Conservation (phyloP, 495 filamentous ascomycete genomes). For the Antarctomyces pellizariae region DNA sequence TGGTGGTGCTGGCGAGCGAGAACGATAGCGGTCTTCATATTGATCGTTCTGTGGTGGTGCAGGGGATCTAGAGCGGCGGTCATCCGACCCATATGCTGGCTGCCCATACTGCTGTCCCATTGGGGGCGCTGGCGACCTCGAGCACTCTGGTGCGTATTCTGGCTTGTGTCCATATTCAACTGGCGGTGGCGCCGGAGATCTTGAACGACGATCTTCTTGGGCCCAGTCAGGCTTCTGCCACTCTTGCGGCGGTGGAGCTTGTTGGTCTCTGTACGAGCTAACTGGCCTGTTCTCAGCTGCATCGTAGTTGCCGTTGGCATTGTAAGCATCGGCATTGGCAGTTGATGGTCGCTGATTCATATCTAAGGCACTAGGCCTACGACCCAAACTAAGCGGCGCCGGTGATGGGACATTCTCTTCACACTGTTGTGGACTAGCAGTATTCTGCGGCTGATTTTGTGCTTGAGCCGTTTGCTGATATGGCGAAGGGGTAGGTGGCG, state of each 20-base stretch:
- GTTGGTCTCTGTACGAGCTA: slow-evolving; percentile 7
- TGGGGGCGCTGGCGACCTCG: slow-evolving; percentile 7
- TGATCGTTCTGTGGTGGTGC: too few relatives aligned
- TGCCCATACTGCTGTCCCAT: slow-evolving; percentile 6
- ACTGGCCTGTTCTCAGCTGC: slow-evolving; percentile 5
- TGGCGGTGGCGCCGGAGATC: slow-evolving; percentile 2
- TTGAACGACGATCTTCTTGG: too few relatives aligned
- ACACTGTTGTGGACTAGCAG: too few relatives aligned
- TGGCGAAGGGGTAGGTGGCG: slow-evolving; percentile 26
- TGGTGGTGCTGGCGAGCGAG: too few relatives aligned
- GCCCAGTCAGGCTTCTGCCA: too few relatives aligned
- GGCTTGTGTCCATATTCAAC: too few relatives aligned
- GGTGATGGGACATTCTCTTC: slow-evolving; percentile 20
- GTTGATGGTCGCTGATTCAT: slow-evolving; percentile 11
- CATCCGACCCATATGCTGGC: slow-evolving; percentile 3
- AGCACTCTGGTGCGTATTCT: too few relatives aligned
- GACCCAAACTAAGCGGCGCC: slow-evolving; percentile 22
- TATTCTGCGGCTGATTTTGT: too few relatives aligned
- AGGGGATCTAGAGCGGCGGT: slow-evolving; percentile 1
- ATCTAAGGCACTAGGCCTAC: slow-evolving; percentile 16
- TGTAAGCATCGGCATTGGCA: slow-evolving; percentile 4
- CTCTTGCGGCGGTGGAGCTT: too few relatives aligned
- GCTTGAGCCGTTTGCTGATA: too few relatives aligned
- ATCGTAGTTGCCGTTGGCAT: slow-evolving; percentile 5
- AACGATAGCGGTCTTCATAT: too few relatives aligned